A percentile compares a stretch with the other conserved stretches of the same genome.
These are phyloP conservation scores for Chlamydomonas sp. DNA, from an alignment of 139 green algal genomes.

Conservation along the genomic window DNA sequence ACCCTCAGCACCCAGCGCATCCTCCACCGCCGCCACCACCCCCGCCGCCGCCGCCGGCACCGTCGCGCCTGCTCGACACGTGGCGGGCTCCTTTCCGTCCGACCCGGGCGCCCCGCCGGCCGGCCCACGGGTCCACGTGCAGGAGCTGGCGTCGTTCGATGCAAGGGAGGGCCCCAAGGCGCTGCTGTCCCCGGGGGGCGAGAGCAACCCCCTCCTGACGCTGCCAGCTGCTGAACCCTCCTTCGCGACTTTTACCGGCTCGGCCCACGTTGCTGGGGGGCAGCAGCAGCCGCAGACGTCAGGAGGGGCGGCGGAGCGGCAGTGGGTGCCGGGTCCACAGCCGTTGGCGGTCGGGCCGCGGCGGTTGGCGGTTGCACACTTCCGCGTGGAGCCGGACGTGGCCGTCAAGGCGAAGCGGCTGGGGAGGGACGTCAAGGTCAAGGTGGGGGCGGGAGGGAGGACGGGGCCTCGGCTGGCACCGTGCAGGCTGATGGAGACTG, in stretches of 20 bases:
- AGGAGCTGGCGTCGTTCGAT: constrained; percentile 56
- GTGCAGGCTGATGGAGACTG: too few relatives aligned
- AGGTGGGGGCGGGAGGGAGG: background rate
- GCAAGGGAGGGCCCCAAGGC: constrained; percentile 42
- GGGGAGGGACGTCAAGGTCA: constrained; percentile 45
- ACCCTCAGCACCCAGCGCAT: background rate
- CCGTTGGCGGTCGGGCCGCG: background rate
- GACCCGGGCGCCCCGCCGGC: background rate
- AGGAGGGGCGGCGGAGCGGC: too few relatives aligned
- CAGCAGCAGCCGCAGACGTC: too few relatives aligned
- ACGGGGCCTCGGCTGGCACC: too few relatives aligned
- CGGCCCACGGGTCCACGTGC: constrained; percentile 28
- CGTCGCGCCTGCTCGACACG: background rate
- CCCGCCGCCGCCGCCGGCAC: background rate
- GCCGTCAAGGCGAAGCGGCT: constrained; percentile 40
- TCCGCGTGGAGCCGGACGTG: constrained; percentile 14
- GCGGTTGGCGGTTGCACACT: background rate
- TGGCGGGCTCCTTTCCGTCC: too few relatives aligned
- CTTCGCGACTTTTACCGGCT: too few relatives aligned
- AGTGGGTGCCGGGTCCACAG: too few relatives aligned
- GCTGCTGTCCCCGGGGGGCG: background rate
- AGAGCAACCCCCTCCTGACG: background rate
- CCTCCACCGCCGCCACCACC: background rate
- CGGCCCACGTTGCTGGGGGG: too few relatives aligned
- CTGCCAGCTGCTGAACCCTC: too few relatives aligned